Evolutionary conservation across 73 alveolate species (phyloP).

Genomic region (Paramecium bursaria): DNA sequence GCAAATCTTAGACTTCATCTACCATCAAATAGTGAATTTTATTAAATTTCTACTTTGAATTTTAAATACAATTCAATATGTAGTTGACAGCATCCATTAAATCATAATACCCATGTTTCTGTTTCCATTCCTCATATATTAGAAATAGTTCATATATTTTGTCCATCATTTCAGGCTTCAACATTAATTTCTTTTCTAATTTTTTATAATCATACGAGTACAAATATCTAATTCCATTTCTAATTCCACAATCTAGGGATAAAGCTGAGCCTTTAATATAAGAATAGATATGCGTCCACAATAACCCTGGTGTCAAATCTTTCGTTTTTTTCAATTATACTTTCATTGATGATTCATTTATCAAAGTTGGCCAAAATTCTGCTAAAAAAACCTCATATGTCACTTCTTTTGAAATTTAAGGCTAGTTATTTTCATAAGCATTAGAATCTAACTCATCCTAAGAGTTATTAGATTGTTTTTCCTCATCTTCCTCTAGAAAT

Average conservation of each 20-base stretch:
- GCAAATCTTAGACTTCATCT: slow-evolving; percentile 90
- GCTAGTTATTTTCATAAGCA: background rate
- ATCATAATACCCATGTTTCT: slow-evolving; percentile 76
- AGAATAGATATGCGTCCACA: slow-evolving; percentile 91
- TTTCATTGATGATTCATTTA: background rate
- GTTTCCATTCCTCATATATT: slow-evolving; percentile 88
- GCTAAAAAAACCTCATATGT: slow-evolving; percentile 56
- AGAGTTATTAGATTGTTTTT: slow-evolving; percentile 59
- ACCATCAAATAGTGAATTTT: slow-evolving; percentile 83
- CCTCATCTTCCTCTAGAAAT: slow-evolving; percentile 65
- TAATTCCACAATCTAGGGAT: too few relatives aligned
- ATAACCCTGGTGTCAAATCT: slow-evolving; percentile 67
- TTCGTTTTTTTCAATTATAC: background rate
- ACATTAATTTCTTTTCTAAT: slow-evolving; percentile 22
- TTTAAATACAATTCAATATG: slow-evolving; percentile 59
- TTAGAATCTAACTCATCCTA: background rate
- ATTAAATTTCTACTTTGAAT: slow-evolving; percentile 64
- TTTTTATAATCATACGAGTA: slow-evolving; percentile 61
- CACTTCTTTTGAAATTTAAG: slow-evolving; percentile 51
- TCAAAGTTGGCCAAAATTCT: slow-evolving; percentile 51
- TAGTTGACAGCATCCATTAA: slow-evolving; percentile 90
- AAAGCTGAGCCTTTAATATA: slow-evolving; percentile 82
- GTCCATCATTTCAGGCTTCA: slow-evolving; percentile 35
- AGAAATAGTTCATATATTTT: slow-evolving; percentile 62
- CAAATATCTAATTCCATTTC: slow-evolving; percentile 54